Evolutionary conservation across 2,329 filamentous ascomycete species (phyloP), one percentile per base, ranked within the genome.

Genomic region (Davidsoniella australis): DNA sequence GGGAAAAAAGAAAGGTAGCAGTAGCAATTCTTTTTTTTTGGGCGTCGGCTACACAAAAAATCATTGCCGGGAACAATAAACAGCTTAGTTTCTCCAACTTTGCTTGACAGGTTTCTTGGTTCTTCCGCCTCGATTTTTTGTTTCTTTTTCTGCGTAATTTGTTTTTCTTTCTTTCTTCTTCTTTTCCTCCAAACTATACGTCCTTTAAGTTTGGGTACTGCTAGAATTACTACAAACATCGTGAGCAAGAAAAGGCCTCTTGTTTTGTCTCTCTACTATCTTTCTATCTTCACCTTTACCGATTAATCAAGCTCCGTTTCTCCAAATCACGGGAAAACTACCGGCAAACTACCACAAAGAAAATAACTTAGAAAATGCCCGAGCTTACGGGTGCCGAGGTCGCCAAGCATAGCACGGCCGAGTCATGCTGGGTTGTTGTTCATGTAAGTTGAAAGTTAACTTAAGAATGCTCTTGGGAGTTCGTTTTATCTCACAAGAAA

Each of bases 351-450:
- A 24, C 20, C 20, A 23, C 20, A 23, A 23, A 23, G 20, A 23
- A 23, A 5, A 23, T 7, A 14, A 18, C 33, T 26, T 41, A 6
- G 43, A 45, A 38, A 50, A 62, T 55, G 51, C 68, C 70, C 65
- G 61, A 62, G 48, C 61, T 76, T 49, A 72, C 67, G 14, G 73
- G 73, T 41, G 64, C 61, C 46, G 71, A 76, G 48, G 67, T 76
- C 51, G 70, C 71, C 18, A 67, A 86, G 68, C 89, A 96, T 70
- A 82, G 82, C 66, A 81, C 70, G 58, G 74, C 75, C 58, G 78
- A 94, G 57, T 89, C 85, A 46, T 94, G 87, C 67, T 94, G 87
- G 87, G 85, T 94, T 42, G 85, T 94, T 59, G 76, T 93, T 53
- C 84, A 93, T 65, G 84, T 76, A 64, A 54, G 67, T 29, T 47